Conservation (phyloP, 139 green algal genomes). For the Pleodorina starrii region DNA sequence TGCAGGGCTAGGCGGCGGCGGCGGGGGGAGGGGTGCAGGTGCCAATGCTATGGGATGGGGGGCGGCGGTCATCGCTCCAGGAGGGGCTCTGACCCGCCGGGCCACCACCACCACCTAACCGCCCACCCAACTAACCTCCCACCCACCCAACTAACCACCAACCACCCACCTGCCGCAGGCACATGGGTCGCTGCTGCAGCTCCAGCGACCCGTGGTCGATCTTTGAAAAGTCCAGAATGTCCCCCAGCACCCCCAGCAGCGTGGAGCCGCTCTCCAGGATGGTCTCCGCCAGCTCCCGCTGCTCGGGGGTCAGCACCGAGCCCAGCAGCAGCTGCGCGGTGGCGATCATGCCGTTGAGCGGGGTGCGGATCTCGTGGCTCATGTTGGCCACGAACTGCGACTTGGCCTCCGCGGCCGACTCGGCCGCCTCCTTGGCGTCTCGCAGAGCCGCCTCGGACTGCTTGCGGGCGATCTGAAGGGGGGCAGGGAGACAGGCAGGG, state of each 20-base stretch:
- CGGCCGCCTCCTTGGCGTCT: constrained; percentile 41
- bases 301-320: constrained; percentile 73
- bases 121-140: too few species aligned
- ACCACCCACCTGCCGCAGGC: constrained; percentile 38
- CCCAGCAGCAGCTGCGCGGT: constrained; percentile 89
- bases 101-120: too few species aligned
- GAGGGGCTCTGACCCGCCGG: too few species aligned
- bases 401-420: constrained; percentile 87
- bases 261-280: constrained; percentile 61
- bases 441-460: constrained; percentile 31
- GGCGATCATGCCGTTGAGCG: constrained; percentile 96
- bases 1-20: too few species aligned
- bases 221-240: constrained; percentile 90
- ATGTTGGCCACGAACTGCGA: constrained; percentile 94
- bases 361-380: constrained; percentile 95
- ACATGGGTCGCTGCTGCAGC: constrained; percentile 52
- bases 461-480: constrained; percentile 21
- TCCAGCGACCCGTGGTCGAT: constrained; percentile 56
- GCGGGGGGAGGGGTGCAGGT: too few species aligned
- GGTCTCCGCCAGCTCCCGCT: constrained; percentile 91
- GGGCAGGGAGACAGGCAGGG: background rate
- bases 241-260: constrained; percentile 44
- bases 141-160: background rate
- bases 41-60: too few species aligned
- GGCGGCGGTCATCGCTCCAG: too few species aligned